Percentiles rank a stretch among this genome's conserved stretches.
Evolutionary conservation across 1,284 basidiomycete genomes (phyloP).

Genomic region (Ustilago loliicola): DNA sequence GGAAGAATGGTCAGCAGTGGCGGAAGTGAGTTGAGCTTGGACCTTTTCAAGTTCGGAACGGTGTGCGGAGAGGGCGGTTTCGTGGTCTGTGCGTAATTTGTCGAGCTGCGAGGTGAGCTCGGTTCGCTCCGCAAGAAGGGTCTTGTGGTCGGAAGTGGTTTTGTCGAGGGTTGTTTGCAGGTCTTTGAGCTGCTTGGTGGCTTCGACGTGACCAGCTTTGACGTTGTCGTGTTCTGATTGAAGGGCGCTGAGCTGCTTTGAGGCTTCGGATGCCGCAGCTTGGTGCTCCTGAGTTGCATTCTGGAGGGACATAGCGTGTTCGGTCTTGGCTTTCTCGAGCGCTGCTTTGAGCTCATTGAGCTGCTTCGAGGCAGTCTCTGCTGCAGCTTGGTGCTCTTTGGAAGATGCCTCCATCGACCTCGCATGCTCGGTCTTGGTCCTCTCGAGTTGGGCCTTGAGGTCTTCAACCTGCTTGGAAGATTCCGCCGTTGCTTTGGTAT

Average conservation of each 20-base stretch:
- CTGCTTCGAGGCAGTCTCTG: background rate
- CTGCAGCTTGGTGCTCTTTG: slow-evolving; percentile 7
- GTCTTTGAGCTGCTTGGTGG: slow-evolving; percentile 3
- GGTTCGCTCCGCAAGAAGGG: slow-evolving; percentile 14
- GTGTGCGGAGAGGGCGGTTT: slow-evolving; percentile 14
- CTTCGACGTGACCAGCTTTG: slow-evolving; percentile 12
- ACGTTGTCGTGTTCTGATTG: slow-evolving; percentile 10
- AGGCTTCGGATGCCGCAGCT: background rate
- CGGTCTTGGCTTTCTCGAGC: slow-evolving; percentile 4
- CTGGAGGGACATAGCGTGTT: slow-evolving; percentile 13
- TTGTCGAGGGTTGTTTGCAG: slow-evolving; percentile 14
- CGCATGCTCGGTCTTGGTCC: slow-evolving; percentile 12
- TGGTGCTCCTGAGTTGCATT: slow-evolving; percentile 22
- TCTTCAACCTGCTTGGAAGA: slow-evolving; percentile 5
- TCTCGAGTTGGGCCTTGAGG: background rate
- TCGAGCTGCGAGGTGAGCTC: slow-evolving; percentile 23
- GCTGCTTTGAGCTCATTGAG: background rate
- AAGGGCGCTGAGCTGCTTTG: slow-evolving; percentile 14
- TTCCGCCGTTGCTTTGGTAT: background rate
- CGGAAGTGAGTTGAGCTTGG: slow-evolving; percentile 10
- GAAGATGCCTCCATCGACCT: background rate
- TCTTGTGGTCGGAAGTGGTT: slow-evolving; percentile 14
- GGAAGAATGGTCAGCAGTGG: slow-evolving; percentile 9
- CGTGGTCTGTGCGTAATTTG: slow-evolving; percentile 23
- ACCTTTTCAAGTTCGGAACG: slow-evolving; percentile 16